Percentiles rank a stretch among this genome's conserved stretches.
Conservation (phyloP, 2,329 filamentous ascomycete species). For the Aulographum hederae region DNA sequence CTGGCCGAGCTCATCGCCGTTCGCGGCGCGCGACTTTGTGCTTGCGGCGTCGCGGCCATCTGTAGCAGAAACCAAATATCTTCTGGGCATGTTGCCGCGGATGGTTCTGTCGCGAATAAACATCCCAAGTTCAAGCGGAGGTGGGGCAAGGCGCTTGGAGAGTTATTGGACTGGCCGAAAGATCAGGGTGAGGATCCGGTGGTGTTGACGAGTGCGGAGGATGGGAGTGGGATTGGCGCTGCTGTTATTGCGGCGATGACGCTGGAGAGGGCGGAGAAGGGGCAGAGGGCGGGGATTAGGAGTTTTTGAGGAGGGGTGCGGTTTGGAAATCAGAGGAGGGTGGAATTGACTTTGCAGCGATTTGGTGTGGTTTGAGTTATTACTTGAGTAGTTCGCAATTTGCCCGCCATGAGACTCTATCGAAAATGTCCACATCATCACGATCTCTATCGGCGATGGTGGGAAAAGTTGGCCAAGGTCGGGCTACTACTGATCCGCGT, state of each 20-base stretch:
- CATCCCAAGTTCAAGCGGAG: slow-evolving; percentile 21
- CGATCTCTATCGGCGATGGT: too few relatives aligned
- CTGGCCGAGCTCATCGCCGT: slow-evolving; percentile 15
- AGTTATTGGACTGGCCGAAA: slow-evolving; percentile 18
- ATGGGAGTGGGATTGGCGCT: slow-evolving; percentile 22
- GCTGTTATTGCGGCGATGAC: slow-evolving; percentile 17
- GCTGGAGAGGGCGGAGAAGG: slow-evolving; percentile 5
- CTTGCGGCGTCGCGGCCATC: slow-evolving; percentile 20
- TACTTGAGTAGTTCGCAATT: too few relatives aligned
- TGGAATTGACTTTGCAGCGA: too few relatives aligned
- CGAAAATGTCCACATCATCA: too few relatives aligned
- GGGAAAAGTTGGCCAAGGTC: too few relatives aligned
- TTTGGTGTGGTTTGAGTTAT: too few relatives aligned
- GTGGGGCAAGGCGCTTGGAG: slow-evolving; percentile 20
- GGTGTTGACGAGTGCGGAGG: slow-evolving; percentile 19
- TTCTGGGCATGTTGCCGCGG: slow-evolving; percentile 18
- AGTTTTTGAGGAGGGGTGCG: too few relatives aligned
- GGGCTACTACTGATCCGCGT: too few relatives aligned
- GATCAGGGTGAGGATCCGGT: slow-evolving; percentile 15
- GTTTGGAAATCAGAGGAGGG: too few relatives aligned
- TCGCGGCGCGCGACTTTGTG: slow-evolving; percentile 17
- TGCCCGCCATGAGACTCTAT: too few relatives aligned
- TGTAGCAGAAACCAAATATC: slow-evolving; percentile 14
- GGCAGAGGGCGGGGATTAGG: not conserved
- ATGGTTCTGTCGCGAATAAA: slow-evolving; percentile 21